Evolutionary conservation across 345 rosid species (phyloP).

Genomic region (Euphorbia lathyris): DNA sequence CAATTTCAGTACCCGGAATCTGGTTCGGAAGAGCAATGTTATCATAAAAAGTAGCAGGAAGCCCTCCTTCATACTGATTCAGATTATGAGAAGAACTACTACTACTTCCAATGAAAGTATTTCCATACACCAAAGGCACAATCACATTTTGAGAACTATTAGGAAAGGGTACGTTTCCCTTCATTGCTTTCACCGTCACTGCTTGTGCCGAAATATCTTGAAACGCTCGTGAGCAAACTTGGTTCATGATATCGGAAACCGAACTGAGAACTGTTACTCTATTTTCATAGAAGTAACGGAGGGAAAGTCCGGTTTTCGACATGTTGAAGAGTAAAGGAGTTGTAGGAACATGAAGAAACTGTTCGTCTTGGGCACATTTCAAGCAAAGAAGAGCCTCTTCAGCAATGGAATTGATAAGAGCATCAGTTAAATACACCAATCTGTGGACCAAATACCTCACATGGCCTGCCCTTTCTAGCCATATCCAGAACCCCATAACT

Average conservation of each 20-base stretch:
- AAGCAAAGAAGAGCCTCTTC: constrained; percentile 51
- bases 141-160: neutral
- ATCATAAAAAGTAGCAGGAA: neutral
- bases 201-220: constrained; percentile 33
- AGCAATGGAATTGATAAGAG: constrained; percentile 34
- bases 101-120: too few relatives aligned
- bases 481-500: constrained; percentile 55
- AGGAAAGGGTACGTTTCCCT: neutral
- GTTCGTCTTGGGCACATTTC: constrained; percentile 32
- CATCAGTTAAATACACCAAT: constrained; percentile 29
- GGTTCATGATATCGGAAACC: constrained; percentile 26
- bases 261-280: constrained; percentile 22
- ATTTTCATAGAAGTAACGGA: constrained; percentile 33
- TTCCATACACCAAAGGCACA: neutral
- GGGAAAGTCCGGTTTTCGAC: constrained; percentile 25
- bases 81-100: too few relatives aligned
- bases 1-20: constrained; percentile 15
- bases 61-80: neutral
- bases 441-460: constrained; percentile 23
- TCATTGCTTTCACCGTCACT: neutral
- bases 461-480: constrained; percentile 41
- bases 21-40: constrained; percentile 8
- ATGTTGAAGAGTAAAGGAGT: constrained; percentile 32
- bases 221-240: constrained; percentile 50
- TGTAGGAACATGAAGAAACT: neutral